Percentiles rank a stretch among this genome's conserved stretches.
These are phyloP conservation scores for Aspergillus sp. DNA, from an alignment of 2,329 filamentous ascomycete genomes.

Conservation along the genomic window DNA sequence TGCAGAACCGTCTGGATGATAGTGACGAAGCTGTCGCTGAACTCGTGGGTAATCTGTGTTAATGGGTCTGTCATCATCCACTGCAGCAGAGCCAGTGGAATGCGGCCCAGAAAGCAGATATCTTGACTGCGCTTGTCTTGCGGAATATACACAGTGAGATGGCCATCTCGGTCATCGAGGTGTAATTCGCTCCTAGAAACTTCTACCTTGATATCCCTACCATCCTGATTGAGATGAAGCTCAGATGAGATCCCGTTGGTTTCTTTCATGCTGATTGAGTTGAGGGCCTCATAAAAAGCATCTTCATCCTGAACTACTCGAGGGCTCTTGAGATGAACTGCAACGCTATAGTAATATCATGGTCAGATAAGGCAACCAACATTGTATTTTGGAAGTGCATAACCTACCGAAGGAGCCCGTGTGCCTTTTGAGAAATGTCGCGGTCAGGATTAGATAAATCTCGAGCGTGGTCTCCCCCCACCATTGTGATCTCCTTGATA, in stretches of 20 bases:
- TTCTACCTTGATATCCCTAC: slow-evolving; percentile 11
- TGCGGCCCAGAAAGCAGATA: slow-evolving; percentile 14
- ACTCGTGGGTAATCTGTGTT: slow-evolving; percentile 7
- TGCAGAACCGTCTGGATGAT: slow-evolving; percentile 8
- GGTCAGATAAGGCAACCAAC: not conserved
- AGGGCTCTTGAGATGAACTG: slow-evolving; percentile 12
- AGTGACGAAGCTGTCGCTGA: slow-evolving; percentile 3
- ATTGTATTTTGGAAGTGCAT: not conserved
- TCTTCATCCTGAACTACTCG: slow-evolving; percentile 2
- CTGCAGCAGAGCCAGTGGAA: slow-evolving; percentile 12
- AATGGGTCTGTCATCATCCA: slow-evolving; percentile 16
- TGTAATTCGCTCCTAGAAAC: slow-evolving; percentile 11
- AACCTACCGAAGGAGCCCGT: slow-evolving; percentile 15
- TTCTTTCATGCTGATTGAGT: slow-evolving; percentile 5
- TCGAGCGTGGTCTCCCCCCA: slow-evolving; percentile 2
- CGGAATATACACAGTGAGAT: slow-evolving; percentile 11
- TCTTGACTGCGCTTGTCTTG: slow-evolving; percentile 6
- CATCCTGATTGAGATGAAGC: slow-evolving; percentile 15
- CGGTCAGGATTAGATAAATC: slow-evolving; percentile 1
- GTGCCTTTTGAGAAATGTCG: slow-evolving; percentile 10
- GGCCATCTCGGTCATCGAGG: slow-evolving; percentile 1
- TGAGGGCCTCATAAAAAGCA: slow-evolving; percentile 11
- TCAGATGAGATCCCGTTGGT: slow-evolving; percentile 17
- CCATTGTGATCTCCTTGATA: slow-evolving; percentile 14
- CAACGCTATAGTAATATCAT: slow-evolving; percentile 2